Evolutionary conservation across 148 eudicot species (phyloP), one percentile per base, ranked within the genome.

Genomic region (Chenopodium suecicum): DNA sequence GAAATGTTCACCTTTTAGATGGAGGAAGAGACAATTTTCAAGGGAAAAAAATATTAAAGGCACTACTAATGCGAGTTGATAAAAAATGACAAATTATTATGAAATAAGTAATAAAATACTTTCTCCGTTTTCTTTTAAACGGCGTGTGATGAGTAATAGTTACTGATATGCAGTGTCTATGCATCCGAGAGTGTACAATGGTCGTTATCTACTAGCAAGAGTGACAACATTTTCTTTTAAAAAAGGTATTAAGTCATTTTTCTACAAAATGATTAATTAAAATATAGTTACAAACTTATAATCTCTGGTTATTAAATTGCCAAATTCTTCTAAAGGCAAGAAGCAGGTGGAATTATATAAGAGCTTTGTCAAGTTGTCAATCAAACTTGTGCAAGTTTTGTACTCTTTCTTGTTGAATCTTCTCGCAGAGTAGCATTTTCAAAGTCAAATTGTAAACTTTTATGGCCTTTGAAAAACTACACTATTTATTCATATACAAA

Each of bases 11-110:
- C 25, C 2, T 31, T 84, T 48, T 76, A 70, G 56, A 31, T 79
- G 79, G 76, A 47, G 73, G 64, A 77, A 32, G 70, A 82, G 54
- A 62, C 71, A 78, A 50, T 50, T 50, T 50, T 50, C 12, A 41
- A 6, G 44, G 44, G 0, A 6, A 41, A 41, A 41, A 41, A 41
- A 5, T 5, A 41, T 5, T 37, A 5, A 6, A 41, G 44, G 44
- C 44, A 41, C 44, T 6, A 10, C 54, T 50, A 50, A 2, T 50
- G 54, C 16, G 2, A 50, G 54, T 9, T 50, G 0, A 50, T 9
- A 50, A 50, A 50, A 50, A 50, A 10, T 50, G 14, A 50, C 14
- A 50, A 50, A 9, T 50, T 16, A 50, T 48, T 50, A 50, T 12
- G 3, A 12, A 50, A 13, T 1, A 50, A 50, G 54, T 50, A 50